A percentile compares a stretch with the other conserved stretches of the same genome.
Conservation (phyloP, 139 green algal genomes). For the Micractinium conductrix region DNA sequence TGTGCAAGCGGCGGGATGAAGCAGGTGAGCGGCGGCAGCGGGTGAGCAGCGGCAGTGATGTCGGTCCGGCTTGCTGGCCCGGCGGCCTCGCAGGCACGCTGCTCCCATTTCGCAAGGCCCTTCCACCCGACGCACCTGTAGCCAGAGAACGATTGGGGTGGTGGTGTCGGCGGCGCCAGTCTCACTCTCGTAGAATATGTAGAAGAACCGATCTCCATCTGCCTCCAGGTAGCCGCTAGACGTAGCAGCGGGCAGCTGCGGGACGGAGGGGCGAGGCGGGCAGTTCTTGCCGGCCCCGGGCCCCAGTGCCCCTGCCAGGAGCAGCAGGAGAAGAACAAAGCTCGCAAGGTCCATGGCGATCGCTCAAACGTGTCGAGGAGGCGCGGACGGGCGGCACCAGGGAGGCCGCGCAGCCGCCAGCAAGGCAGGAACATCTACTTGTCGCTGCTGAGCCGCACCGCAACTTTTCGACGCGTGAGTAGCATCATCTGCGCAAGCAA, state of each 20-base stretch:
- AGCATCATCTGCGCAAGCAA: no score
- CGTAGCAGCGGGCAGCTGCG: not conserved
- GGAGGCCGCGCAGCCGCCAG: no score
- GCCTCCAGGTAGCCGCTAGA: not conserved
- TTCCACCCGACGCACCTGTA: not conserved
- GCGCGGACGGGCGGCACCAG: no score
- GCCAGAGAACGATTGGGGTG: constrained; percentile 8
- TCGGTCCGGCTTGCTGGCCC: no score
- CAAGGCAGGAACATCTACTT: no score
- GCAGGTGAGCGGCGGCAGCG: not conserved
- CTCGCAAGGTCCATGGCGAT: no score
- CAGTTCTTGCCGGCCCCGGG: no score
- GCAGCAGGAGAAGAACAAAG: no score
- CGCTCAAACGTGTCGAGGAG: no score
- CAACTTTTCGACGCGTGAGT: no score
- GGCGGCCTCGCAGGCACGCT: not conserved
- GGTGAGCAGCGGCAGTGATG: not conserved
- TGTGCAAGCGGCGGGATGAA: constrained; percentile 25
- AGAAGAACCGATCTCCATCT: constrained; percentile 14
- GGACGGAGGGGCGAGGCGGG: not conserved
- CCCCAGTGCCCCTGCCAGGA: no score
- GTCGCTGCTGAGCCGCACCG: no score
- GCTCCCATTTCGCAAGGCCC: not conserved
- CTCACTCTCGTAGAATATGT: constrained; percentile 4
- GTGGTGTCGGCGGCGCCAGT: not conserved